phyloP scores from a whole-genome alignment of 805 yeast genomes.

The Novakomyces olei region DNA sequence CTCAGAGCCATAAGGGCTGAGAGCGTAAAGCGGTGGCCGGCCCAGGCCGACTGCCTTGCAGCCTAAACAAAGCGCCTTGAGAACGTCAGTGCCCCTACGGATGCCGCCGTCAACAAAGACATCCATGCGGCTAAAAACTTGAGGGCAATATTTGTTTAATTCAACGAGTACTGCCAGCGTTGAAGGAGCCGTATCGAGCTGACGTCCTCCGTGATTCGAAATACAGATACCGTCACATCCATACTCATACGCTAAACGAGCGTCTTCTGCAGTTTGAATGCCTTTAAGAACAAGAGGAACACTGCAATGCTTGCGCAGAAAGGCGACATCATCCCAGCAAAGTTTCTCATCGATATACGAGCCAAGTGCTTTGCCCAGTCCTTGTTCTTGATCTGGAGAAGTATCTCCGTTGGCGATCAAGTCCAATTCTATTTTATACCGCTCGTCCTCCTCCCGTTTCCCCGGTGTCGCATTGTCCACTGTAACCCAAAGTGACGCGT shows the following conservation, averaged over 20 bases:
- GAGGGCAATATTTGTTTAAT: slow-evolving; percentile 22
- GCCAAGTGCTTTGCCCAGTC: too few species aligned
- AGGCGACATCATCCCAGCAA: too few species aligned
- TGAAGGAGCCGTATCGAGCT: slow-evolving; percentile 61
- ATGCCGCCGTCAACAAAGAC: slow-evolving; percentile 59
- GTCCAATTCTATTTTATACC: slow-evolving; percentile 8
- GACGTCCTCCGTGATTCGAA: slow-evolving; percentile 82
- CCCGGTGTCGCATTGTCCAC: slow-evolving; percentile 33
- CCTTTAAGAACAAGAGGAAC: slow-evolving; percentile 66
- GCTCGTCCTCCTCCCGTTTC: slow-evolving; percentile 26
- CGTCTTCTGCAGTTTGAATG: slow-evolving; percentile 66
- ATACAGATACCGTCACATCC: slow-evolving; percentile 62
- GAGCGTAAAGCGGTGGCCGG: slow-evolving; percentile 52
- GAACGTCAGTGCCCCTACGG: slow-evolving; percentile 52
- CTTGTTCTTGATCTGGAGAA: too few species aligned
- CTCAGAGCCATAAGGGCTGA: slow-evolving; percentile 57
- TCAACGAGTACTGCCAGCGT: slow-evolving; percentile 53
- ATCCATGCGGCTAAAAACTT: too few species aligned
- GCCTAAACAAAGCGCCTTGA: slow-evolving; percentile 56
- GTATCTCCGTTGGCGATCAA: background rate
- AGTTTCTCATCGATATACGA: too few species aligned
- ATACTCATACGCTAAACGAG: slow-evolving; percentile 42
- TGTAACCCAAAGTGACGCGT: slow-evolving; percentile 27
- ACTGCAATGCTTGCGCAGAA: too few species aligned
- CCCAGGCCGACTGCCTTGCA: slow-evolving; percentile 61